phyloP scores from a whole-genome alignment of 1,284 basidiomycete species.

The Peniophora sp. region DNA sequence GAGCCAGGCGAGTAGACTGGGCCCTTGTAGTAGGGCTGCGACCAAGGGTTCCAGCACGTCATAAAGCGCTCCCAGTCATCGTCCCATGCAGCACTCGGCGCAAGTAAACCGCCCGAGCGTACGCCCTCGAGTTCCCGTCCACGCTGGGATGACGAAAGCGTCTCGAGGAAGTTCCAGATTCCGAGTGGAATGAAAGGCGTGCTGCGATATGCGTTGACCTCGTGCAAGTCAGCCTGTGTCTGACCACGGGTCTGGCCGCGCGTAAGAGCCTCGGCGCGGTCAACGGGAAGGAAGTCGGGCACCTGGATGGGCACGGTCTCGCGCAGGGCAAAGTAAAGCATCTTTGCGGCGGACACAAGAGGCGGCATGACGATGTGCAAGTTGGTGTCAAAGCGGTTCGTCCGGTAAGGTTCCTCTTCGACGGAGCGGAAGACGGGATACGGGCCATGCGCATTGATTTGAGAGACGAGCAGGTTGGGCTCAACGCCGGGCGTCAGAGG shows the following conservation, averaged over 20 bases:
- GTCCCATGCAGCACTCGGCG: slow-evolving; percentile 42
- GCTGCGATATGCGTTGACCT: slow-evolving; percentile 41
- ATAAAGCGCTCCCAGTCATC: slow-evolving; percentile 48
- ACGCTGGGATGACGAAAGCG: slow-evolving; percentile 17
- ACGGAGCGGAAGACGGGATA: slow-evolving; percentile 48
- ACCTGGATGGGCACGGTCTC: slow-evolving; percentile 37
- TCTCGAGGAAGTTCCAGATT: slow-evolving; percentile 33
- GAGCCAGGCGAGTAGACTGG: slow-evolving; percentile 41
- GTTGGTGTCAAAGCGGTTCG: slow-evolving; percentile 33
- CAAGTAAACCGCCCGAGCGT: slow-evolving; percentile 17
- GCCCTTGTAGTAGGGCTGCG: slow-evolving; percentile 30
- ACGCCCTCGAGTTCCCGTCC: slow-evolving; percentile 20
- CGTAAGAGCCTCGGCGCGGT: slow-evolving; percentile 32
- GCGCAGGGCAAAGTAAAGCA: slow-evolving; percentile 53
- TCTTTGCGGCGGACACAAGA: slow-evolving; percentile 48
- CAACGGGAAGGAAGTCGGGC: slow-evolving; percentile 37
- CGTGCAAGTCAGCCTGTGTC: slow-evolving; percentile 53
- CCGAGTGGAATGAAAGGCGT: slow-evolving; percentile 21
- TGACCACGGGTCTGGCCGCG: slow-evolving; percentile 27
- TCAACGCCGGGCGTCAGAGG: slow-evolving; percentile 29
- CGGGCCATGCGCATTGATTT: slow-evolving; percentile 42
- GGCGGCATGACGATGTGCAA: slow-evolving; percentile 38
- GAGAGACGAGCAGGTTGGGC: slow-evolving; percentile 25
- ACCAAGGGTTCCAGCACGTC: slow-evolving; percentile 40
- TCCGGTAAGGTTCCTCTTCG: slow-evolving; percentile 13